Evolutionary conservation across 1,284 basidiomycete species (phyloP).

Genomic region (Pseudozyma thailandica): DNA sequence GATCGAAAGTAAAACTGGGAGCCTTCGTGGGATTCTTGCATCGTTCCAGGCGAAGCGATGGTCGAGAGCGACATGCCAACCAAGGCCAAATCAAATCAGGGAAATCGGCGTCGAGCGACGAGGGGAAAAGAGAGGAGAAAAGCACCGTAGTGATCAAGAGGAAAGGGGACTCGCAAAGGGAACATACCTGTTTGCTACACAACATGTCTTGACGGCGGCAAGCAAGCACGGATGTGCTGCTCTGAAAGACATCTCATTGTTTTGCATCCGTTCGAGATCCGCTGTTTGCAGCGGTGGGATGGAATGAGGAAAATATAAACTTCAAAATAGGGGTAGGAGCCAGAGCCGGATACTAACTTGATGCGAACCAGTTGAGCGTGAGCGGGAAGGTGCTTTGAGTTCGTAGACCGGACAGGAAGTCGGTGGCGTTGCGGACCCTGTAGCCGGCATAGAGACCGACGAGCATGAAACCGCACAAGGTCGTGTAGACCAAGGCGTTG

Average conservation of each 20-base stretch:
- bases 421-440: constrained; percentile 58
- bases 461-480: constrained; percentile 64
- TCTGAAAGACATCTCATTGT: background rate
- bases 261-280: constrained; percentile 43
- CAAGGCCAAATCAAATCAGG: constrained; percentile 42
- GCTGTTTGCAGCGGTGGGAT: constrained; percentile 43
- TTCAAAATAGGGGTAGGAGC: constrained; percentile 17
- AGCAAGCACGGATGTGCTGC: background rate
- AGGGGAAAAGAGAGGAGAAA: constrained; percentile 7
- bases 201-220: constrained; percentile 4
- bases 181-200: constrained; percentile 25
- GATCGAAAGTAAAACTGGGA: background rate
- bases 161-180: constrained; percentile 20
- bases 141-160: constrained; percentile 18
- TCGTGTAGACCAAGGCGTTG: constrained; percentile 66
- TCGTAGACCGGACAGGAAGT: constrained; percentile 65
- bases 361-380: constrained; percentile 67
- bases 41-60: constrained; percentile 1
- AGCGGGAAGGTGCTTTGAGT: constrained; percentile 65
- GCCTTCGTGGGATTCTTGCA: constrained; percentile 2
- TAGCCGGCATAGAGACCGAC: constrained; percentile 66
- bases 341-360: constrained; percentile 60
- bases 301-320: constrained; percentile 9
- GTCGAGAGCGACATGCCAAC: constrained; percentile 11
- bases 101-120: constrained; percentile 35